Percentiles rank a stretch among this genome's conserved stretches.
These are phyloP conservation scores for Xerocomus spinulosus DNA, from an alignment of 768 basidiomycete genomes.

Conservation along the genomic window DNA sequence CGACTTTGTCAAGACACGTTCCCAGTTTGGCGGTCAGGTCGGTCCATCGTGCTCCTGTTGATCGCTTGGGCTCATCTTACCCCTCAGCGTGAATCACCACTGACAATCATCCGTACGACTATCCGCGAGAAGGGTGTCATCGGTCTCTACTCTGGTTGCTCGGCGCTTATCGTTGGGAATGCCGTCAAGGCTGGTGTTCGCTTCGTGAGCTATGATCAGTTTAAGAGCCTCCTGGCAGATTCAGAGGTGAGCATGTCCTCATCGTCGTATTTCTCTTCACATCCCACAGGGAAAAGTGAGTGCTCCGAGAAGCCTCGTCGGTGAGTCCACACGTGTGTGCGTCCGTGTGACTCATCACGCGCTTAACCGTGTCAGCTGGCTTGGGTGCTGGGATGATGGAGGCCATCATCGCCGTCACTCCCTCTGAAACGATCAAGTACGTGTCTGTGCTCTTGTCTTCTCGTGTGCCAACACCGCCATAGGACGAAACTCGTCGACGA, in stretches of 20 bases:
- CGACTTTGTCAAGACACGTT: slow-evolving; percentile 90
- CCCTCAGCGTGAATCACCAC: slow-evolving; percentile 66
- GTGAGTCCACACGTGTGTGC: slow-evolving; percentile 33
- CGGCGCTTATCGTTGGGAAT: slow-evolving; percentile 87
- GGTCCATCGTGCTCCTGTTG: slow-evolving; percentile 4
- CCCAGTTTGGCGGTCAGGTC: slow-evolving; percentile 84
- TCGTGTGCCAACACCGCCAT: not conserved
- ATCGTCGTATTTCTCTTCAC: not conserved
- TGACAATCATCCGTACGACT: slow-evolving; percentile 72
- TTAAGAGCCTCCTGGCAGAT: slow-evolving; percentile 81
- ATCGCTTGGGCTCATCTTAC: not conserved
- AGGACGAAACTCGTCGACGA: slow-evolving; percentile 98
- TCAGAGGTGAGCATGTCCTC: slow-evolving; percentile 51
- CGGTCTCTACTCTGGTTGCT: slow-evolving; percentile 92
- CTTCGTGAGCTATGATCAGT: slow-evolving; percentile 91
- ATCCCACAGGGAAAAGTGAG: slow-evolving; percentile 77
- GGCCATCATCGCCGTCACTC: slow-evolving; percentile 91
- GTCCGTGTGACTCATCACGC: slow-evolving; percentile 10
- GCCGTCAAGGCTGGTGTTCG: slow-evolving; percentile 92
- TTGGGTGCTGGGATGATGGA: slow-evolving; percentile 89
- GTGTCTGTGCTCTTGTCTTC: slow-evolving; percentile 20
- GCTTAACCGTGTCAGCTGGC: too few species aligned
- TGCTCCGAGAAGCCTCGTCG: slow-evolving; percentile 78
- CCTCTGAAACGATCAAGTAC: slow-evolving; percentile 97
- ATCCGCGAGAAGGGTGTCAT: slow-evolving; percentile 66